phyloP scores from a whole-genome alignment of 2,329 filamentous ascomycete species.

The Leptoxyphium fumago region DNA sequence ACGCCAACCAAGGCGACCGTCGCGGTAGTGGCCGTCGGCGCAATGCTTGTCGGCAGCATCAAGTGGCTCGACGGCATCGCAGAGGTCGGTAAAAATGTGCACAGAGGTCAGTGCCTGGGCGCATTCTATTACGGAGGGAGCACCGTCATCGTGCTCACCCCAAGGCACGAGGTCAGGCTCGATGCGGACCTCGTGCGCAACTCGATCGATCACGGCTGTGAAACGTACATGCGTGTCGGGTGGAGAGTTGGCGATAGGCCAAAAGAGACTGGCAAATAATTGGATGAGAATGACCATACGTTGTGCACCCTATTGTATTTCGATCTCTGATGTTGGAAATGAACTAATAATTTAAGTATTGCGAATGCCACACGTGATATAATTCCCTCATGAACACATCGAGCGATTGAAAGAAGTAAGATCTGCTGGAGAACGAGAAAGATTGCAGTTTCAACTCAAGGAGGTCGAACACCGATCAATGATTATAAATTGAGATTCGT shows the following conservation, averaged over 20 bases:
- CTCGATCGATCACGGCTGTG: conserved; percentile 22
- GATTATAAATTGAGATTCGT: too few species aligned
- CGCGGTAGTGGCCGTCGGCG: conserved; percentile 27
- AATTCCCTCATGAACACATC: too few species aligned
- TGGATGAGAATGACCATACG: too few species aligned
- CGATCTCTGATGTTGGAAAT: too few species aligned
- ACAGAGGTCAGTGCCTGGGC: conserved; percentile 27
- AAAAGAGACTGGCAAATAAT: not conserved
- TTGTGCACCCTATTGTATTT: too few species aligned
- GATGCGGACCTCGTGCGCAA: conserved; percentile 27
- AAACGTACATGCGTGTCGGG: conserved; percentile 27
- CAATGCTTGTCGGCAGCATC: conserved; percentile 31
- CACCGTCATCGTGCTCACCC: conserved; percentile 27
- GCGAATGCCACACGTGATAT: too few species aligned
- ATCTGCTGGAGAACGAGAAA: too few species aligned
- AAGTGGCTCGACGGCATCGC: conserved; percentile 23
- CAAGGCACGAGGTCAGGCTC: conserved; percentile 20
- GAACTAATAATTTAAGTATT: too few species aligned
- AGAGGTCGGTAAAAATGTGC: conserved; percentile 17
- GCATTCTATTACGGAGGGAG: conserved; percentile 29
- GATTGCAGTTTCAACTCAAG: too few species aligned
- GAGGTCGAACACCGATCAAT: too few species aligned
- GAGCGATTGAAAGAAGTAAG: too few species aligned
- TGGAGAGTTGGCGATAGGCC: conserved; percentile 15
- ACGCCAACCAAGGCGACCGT: conserved; percentile 15